Evolutionary conservation across 495 filamentous ascomycete species (phyloP).

Genomic region (Endocarpon pusillum): DNA sequence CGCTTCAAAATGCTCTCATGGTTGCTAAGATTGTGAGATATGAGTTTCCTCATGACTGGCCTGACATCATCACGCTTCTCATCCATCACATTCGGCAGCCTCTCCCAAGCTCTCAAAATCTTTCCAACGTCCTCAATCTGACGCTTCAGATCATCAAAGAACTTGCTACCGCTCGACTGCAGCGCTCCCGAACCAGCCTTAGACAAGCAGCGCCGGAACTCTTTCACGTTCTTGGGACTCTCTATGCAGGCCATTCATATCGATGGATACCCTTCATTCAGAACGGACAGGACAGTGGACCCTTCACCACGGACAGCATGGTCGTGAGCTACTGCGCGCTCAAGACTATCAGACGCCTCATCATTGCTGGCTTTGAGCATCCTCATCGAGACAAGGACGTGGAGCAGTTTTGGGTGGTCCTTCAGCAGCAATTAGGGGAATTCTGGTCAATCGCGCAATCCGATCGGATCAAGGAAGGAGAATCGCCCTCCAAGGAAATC

Average conservation of each 20-base stretch:
- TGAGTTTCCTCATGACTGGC: slow-evolving; percentile 78
- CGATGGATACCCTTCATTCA: slow-evolving; percentile 48
- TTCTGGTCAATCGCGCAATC: slow-evolving; percentile 33
- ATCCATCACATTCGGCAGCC: slow-evolving; percentile 34
- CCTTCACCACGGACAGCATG: slow-evolving; percentile 40
- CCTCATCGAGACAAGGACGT: slow-evolving; percentile 64
- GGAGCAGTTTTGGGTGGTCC: slow-evolving; percentile 56
- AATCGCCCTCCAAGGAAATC: background rate
- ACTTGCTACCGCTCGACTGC: slow-evolving; percentile 59
- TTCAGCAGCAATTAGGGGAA: slow-evolving; percentile 51
- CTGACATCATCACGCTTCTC: slow-evolving; percentile 33
- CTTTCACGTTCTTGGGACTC: slow-evolving; percentile 52
- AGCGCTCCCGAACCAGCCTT: slow-evolving; percentile 48
- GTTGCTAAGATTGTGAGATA: slow-evolving; percentile 73
- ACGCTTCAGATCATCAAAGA: slow-evolving; percentile 81
- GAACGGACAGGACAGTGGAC: slow-evolving; percentile 36
- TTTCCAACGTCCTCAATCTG: slow-evolving; percentile 58
- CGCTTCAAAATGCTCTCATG: slow-evolving; percentile 72
- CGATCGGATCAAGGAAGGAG: background rate
- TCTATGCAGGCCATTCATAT: slow-evolving; percentile 61
- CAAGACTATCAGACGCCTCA: slow-evolving; percentile 62
- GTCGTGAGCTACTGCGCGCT: slow-evolving; percentile 61
- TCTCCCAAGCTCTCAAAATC: slow-evolving; percentile 30
- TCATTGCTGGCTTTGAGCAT: slow-evolving; percentile 66
- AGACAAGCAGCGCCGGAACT: slow-evolving; percentile 65